A percentile compares a stretch with the other conserved stretches of the same genome.
Conservation (phyloP, 257 asterid genomes). For the Mitragyna speciosa region DNA sequence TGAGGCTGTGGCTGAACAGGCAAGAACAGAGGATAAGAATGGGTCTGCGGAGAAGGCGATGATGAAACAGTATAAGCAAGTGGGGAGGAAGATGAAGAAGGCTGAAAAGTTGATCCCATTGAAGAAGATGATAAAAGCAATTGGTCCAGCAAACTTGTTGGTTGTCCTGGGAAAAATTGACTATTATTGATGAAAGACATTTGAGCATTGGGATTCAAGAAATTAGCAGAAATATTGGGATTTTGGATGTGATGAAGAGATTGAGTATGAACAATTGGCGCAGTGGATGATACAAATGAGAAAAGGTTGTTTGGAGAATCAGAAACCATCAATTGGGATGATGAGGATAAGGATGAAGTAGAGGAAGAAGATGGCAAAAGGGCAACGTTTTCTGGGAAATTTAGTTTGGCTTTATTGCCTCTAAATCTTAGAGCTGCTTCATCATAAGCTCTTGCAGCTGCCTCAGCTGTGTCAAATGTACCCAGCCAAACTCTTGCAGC, state of each 20-base stretch:
- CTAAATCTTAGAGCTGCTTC: slow-evolving; percentile 52
- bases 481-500: slow-evolving; percentile 65
- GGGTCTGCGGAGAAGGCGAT: neutral
- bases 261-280: slow-evolving; percentile 25
- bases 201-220: neutral
- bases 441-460: slow-evolving; percentile 57
- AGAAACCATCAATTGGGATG: neutral
- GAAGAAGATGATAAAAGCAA: slow-evolving; percentile 15
- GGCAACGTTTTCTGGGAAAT: slow-evolving; percentile 53
- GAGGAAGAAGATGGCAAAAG: slow-evolving; percentile 11
- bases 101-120: neutral
- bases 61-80: neutral
- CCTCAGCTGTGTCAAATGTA: slow-evolving; percentile 52
- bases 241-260: neutral
- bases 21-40: neutral
- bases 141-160: slow-evolving; percentile 21
- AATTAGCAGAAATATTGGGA: neutral
- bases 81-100: neutral
- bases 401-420: slow-evolving; percentile 61
- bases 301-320: slow-evolving; percentile 11
- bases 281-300: slow-evolving; percentile 17
- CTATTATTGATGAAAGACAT: neutral
- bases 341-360: neutral
- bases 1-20: neutral
- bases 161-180: neutral